Evolutionary conservation across 1,284 basidiomycete genomes (phyloP), one percentile per base, ranked within the genome.

Genomic region (Ustilago bromivora): DNA sequence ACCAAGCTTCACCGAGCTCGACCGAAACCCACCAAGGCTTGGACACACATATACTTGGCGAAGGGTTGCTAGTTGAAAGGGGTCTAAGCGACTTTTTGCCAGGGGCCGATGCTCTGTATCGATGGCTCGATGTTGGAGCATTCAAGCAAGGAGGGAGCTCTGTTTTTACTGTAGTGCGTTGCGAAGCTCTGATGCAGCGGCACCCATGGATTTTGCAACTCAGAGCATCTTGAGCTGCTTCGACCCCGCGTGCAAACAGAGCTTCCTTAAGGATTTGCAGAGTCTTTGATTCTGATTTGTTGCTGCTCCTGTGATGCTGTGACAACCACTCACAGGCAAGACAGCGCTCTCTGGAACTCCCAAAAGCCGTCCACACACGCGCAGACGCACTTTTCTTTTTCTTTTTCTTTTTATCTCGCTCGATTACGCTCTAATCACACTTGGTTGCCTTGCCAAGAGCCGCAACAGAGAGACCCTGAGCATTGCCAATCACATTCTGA

Each of bases 121-220:
- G 43, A 46, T 46, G n/a, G 43, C 43, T 46, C 43, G 43, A 46
- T 4, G 19, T 46, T 15, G 1, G 7, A 17, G 40, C 7, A 17
- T 7, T 12, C 13, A 41, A 15, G 17, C 13, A 15, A 17, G 11
- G 15, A 41, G 40, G 40, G 40, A 17, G 13, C 43, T n/a, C n/a
- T 46, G 43, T 23, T 43, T 17, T 46, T 46, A 19, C 43, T 5
- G 19, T 46, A 8, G n/a, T 46, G n/a, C 15, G 11, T 28, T 28
- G 23, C 23, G 23, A 28, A 28, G 23, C 3, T 28, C 23, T 23
- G 28, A 46, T 46, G 43, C 43, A 46, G 43, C 6, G n/a, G 19
- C 17, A n/a, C 43, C n/a, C n/a, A 46, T 46, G 43, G 43, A 46
- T 46, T 46, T 19, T 46, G 43, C 43, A 46, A 46, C 43, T 46